Evolutionary conservation across 2,329 filamentous ascomycete genomes (phyloP), one percentile per base, ranked within the genome.

Genomic region (Cladophialophora bantiana): DNA sequence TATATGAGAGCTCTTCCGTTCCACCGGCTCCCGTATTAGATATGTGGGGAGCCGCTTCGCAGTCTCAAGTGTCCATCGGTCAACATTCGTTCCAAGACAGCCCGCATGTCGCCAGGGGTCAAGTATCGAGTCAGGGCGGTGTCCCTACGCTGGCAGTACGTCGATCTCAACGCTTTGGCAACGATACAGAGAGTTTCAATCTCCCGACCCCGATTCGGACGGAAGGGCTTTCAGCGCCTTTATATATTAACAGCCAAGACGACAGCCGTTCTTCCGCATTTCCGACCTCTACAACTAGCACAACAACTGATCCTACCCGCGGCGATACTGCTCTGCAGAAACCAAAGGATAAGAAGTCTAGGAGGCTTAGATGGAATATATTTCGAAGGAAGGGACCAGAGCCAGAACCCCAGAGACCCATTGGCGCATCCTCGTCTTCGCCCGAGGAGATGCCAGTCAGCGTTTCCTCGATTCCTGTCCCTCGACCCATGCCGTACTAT

Each of bases 401-500:
- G 13, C 40, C 58, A 38, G 62, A 67, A 35, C 54, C 59, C 36
- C 54, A 65, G 32, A 52, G 32, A 45, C 40, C 40, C 45, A n/a
- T 32, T 18, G 55, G 45, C 74, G 50, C 75, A 75, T 54, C 69
- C 68, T 66, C 74, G 69, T 42, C 72, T 65, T 59, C 69, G 68
- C 65, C 77, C 4, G 66, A 70, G 38, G 70, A 81, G 60, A 75
- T 82, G 42, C 73, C 79, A 60, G 79, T 79, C 50, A 75, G 79
- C 31, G 75, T 83, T 20, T 75, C 80, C 34, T 73, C 77, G 3
- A 70, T 77, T 26, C 71, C 76, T 7, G 74, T 75, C 13, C 77
- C 77, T 38, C 79, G 84, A 20, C 80, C 82, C 18, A 77, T 86
- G 60, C 83, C 86, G 7, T 86, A 88, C 71, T 89, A 89, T 71